Evolutionary conservation across 495 filamentous ascomycete species (phyloP).

Genomic region (Aspergillus cristatus): DNA sequence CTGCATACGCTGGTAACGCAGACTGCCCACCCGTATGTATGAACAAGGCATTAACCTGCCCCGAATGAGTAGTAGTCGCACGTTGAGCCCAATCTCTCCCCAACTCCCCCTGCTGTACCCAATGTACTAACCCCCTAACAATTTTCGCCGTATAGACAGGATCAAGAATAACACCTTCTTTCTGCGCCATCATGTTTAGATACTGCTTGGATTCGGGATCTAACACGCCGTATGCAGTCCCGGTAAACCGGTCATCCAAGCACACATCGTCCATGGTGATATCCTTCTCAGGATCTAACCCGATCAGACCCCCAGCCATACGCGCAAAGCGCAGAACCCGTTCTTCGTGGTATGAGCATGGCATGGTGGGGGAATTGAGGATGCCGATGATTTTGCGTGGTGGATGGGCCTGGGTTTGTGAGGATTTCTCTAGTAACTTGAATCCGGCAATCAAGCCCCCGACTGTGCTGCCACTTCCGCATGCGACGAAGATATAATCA

Average conservation of each 20-base stretch:
- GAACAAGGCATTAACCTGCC: constrained; percentile 26
- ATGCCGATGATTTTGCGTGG: constrained; percentile 23
- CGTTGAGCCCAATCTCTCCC: constrained; percentile 4
- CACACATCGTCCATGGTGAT: constrained; percentile 23
- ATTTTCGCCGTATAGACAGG: constrained; percentile 34
- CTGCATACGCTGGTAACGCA: constrained; percentile 25
- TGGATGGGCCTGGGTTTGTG: not conserved
- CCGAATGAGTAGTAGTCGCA: not conserved
- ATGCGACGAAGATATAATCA: constrained; percentile 32
- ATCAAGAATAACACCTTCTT: constrained; percentile 24
- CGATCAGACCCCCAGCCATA: constrained; percentile 18
- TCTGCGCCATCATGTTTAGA: constrained; percentile 17
- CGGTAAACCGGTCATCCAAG: constrained; percentile 28
- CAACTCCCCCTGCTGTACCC: constrained; percentile 18
- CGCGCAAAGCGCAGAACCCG: constrained; percentile 26
- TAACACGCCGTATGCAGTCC: constrained; percentile 24
- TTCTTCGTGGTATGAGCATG: constrained; percentile 19
- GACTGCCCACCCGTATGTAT: constrained; percentile 36
- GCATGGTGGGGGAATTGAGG: constrained; percentile 26
- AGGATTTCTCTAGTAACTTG: constrained; percentile 22
- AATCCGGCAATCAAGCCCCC: constrained; percentile 32
- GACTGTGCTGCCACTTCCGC: constrained; percentile 32
- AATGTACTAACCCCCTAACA: constrained; percentile 22
- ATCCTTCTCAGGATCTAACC: constrained; percentile 16
- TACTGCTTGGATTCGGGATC: constrained; percentile 16